Percentiles rank a stretch among this genome's conserved stretches.
Conservation (phyloP, 345 rosid species). For the Citrus mangshanensis region DNA sequence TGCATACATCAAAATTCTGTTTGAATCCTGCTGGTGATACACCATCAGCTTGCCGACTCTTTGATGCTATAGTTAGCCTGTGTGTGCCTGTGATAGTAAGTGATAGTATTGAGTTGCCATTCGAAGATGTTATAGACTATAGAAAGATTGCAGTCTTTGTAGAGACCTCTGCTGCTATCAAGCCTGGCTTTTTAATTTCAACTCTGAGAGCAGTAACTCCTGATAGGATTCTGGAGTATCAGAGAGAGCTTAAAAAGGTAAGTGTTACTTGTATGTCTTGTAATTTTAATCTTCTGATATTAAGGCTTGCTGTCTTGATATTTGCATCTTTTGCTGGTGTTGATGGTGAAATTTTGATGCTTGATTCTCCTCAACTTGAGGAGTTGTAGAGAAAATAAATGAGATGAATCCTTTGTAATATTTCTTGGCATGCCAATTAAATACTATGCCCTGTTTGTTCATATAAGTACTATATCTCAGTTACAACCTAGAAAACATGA, state of each 20-base stretch:
- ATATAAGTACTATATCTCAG: not conserved
- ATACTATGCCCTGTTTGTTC: not conserved
- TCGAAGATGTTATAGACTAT: constrained; percentile 90
- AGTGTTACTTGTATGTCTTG: not conserved
- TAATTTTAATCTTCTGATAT: not conserved
- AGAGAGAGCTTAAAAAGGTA: constrained; percentile 71
- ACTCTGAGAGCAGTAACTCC: constrained; percentile 54
- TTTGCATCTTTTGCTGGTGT: not conserved
- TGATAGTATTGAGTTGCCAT: constrained; percentile 88
- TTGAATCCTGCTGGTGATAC: constrained; percentile 98
- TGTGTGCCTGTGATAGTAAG: constrained; percentile 92
- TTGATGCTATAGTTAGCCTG: constrained; percentile 96
- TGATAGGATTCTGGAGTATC: constrained; percentile 67
- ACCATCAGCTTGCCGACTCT: constrained; percentile 96
- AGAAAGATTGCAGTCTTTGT: constrained; percentile 79
- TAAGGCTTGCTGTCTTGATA: not conserved
- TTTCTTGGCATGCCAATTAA: not conserved
- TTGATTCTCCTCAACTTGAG: not conserved
- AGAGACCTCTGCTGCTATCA: constrained; percentile 54
- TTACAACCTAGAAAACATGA: no score
- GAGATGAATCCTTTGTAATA: not conserved
- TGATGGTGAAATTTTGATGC: not conserved
- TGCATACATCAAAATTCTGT: constrained; percentile 97
- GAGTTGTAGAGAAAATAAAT: not conserved
- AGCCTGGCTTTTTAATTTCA: constrained; percentile 64